Conservation (phyloP, 257 asterid genomes). For the Verbena officinalis region DNA sequence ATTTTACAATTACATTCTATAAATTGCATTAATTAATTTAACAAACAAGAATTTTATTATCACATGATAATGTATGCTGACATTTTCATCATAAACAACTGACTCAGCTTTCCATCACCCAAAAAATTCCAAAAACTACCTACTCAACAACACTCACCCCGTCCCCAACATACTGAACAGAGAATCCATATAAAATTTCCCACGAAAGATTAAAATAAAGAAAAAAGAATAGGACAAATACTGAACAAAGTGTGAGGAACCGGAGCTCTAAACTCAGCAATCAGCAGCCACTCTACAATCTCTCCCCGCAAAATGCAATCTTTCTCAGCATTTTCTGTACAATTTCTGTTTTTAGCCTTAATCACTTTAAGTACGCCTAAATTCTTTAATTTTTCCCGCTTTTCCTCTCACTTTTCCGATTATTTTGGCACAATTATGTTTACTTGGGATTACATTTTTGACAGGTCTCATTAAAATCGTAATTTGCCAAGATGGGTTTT, state of each 20-base stretch:
- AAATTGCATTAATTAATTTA: too few relatives aligned
- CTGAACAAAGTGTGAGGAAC: slow-evolving; percentile 12
- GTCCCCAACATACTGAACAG: too few relatives aligned
- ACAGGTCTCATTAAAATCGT: slow-evolving; percentile 47
- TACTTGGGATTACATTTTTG: slow-evolving; percentile 13
- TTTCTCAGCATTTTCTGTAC: slow-evolving; percentile 37
- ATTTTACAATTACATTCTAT: too few relatives aligned
- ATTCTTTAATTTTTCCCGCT: neutral
- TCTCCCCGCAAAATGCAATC: slow-evolving; percentile 49
- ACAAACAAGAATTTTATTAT: too few relatives aligned
- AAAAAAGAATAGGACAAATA: neutral
- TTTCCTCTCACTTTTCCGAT: slow-evolving; percentile 4
- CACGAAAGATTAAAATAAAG: neutral
- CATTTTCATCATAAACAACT: neutral
- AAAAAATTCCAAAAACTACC: slow-evolving; percentile 29
- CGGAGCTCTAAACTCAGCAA: slow-evolving; percentile 14
- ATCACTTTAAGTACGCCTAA: slow-evolving; percentile 37
- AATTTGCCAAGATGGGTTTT: slow-evolving; percentile 64
- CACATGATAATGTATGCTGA: too few relatives aligned
- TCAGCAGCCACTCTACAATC: slow-evolving; percentile 15
- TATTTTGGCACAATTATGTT: slow-evolving; percentile 17
- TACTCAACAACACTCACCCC: slow-evolving; percentile 21
- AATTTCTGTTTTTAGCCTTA: slow-evolving; percentile 32
- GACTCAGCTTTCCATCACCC: slow-evolving; percentile 32
- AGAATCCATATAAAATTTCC: slow-evolving; percentile 13